phyloP scores from a whole-genome alignment of 2,329 filamentous ascomycete genomes.

The Parasarocladium wereldwijsianum region DNA sequence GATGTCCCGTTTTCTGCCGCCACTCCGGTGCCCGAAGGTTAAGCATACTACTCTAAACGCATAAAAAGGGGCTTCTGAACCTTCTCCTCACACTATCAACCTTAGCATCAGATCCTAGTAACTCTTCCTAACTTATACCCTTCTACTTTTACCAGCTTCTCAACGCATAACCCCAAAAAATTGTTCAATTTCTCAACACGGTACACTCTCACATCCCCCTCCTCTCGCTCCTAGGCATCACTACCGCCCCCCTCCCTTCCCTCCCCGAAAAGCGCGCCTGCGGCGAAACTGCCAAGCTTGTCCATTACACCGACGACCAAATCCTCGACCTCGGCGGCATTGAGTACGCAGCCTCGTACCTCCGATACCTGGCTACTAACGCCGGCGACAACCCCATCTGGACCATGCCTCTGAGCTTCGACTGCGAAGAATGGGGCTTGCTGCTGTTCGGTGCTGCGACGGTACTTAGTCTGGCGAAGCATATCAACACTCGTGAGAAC shows the following conservation, averaged over 20 bases:
- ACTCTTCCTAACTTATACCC: too few relatives aligned
- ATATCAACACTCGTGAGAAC: neutral
- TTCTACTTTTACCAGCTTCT: too few relatives aligned
- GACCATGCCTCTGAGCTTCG: neutral
- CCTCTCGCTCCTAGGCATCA: neutral
- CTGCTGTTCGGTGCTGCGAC: neutral
- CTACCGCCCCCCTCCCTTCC: neutral
- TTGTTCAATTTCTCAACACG: too few relatives aligned
- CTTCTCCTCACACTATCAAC: too few relatives aligned
- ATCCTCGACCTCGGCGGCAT: neutral
- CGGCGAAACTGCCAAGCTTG: neutral
- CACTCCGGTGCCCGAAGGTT: too few relatives aligned
- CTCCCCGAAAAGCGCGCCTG: neutral
- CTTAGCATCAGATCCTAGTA: too few relatives aligned
- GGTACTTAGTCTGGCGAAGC: neutral
- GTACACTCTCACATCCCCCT: neutral
- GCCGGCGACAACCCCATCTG: neutral
- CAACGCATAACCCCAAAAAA: too few relatives aligned
- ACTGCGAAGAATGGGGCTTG: neutral
- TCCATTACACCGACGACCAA: neutral
- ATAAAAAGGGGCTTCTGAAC: too few relatives aligned
- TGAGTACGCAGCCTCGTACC: neutral
- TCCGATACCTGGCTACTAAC: neutral
- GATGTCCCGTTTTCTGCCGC: too few relatives aligned
- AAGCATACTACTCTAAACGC: too few relatives aligned